phyloP scores from a whole-genome alignment of 2,329 filamentous ascomycete species.

The Colletotrichum sp. region DNA sequence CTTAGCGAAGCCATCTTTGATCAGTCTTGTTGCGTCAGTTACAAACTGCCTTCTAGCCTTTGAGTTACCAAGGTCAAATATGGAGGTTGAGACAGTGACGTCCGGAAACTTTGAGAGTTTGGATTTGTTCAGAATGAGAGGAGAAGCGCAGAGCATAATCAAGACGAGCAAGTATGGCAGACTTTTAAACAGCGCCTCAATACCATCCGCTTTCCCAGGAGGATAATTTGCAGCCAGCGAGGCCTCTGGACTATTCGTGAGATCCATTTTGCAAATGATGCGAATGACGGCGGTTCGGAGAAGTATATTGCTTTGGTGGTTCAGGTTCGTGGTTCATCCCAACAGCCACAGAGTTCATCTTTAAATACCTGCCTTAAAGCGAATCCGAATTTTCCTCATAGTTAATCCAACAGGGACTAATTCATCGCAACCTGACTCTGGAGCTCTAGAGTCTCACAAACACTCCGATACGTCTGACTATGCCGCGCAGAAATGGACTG shows the following conservation, averaged over 20 bases:
- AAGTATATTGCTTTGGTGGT: no score
- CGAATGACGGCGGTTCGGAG: no score
- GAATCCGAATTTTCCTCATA: not conserved
- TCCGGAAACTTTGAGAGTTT: not conserved
- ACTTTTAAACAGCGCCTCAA: not conserved
- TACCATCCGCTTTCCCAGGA: accelerated
- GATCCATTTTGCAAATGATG: not conserved
- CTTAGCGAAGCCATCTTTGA: not conserved
- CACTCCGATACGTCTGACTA: not conserved
- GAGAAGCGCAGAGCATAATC: accelerated
- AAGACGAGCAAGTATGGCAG: not conserved
- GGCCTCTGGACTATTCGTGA: not conserved
- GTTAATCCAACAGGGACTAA: accelerated
- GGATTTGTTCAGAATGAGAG: not conserved
- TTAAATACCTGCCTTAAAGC: not conserved
- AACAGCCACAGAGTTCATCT: not conserved
- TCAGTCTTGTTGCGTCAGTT: not conserved
- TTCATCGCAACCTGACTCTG: not conserved
- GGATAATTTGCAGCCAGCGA: not conserved
- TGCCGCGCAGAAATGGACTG: not conserved
- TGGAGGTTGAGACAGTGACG: not conserved
- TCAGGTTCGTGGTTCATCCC: not conserved
- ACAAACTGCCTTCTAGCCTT: not conserved
- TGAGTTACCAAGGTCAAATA: accelerated
- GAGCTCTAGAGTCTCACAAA: not conserved